These are phyloP conservation scores for Lathyrus tuberosus DNA, from an alignment of 306 rosid genomes.

Conservation along the genomic window DNA sequence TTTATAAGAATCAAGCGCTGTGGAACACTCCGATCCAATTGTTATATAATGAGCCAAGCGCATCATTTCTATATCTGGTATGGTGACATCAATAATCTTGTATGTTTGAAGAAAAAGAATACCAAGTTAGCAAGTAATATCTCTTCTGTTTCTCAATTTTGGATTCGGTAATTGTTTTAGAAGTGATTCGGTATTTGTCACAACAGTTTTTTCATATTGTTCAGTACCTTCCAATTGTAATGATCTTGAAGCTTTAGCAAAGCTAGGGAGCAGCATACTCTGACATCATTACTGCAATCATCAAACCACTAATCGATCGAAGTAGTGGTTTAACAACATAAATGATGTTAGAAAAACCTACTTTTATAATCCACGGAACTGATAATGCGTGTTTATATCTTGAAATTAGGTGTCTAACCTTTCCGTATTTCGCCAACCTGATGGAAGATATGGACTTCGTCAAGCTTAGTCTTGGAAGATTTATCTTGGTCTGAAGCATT, in stretches of 20 bases:
- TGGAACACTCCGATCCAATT: conserved; percentile 79
- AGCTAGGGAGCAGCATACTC: conserved; percentile 66
- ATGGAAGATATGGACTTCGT: conserved; percentile 56
- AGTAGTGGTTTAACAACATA: conserved; percentile 58
- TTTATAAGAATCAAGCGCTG: conserved; percentile 59
- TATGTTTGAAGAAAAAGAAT: conserved; percentile 17
- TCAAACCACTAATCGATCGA: conserved; percentile 87
- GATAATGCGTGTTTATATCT: conserved; percentile 17
- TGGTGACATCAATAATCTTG: conserved; percentile 80
- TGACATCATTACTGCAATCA: conserved; percentile 85
- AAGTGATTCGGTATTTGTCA: background rate
- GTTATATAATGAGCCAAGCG: conserved; percentile 89
- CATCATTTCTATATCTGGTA: conserved; percentile 96
- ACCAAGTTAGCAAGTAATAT: conserved; percentile 35
- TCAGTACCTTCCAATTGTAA: conserved; percentile 77
- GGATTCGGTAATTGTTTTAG: background rate
- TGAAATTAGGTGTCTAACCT: conserved; percentile 54
- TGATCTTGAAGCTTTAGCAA: conserved; percentile 66
- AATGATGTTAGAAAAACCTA: conserved; percentile 38
- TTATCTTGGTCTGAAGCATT: conserved; percentile 59
- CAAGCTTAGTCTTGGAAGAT: conserved; percentile 68
- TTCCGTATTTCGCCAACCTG: conserved; percentile 74
- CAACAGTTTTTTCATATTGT: conserved; percentile 8
- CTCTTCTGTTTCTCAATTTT: background rate
- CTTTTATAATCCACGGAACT: conserved; percentile 13